Percentiles rank a stretch among this genome's conserved stretches.
Conservation (phyloP, 257 asterid genomes). For the Verbascum thapsus region DNA sequence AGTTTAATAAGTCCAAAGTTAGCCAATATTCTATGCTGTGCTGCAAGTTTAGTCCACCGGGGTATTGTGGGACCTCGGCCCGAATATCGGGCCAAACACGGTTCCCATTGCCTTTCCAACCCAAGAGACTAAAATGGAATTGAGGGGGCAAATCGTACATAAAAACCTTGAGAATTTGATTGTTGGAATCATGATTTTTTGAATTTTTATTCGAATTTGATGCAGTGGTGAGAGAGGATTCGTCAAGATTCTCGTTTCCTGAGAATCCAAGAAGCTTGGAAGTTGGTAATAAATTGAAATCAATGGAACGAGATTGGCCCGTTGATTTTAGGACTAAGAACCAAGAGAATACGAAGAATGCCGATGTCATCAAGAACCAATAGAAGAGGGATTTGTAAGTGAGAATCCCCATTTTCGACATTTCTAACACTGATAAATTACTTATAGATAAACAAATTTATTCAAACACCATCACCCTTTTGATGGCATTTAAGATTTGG, state of each 20-base stretch:
- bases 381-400: constrained; percentile 60
- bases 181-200: constrained; percentile 38
- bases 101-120: constrained; percentile 58
- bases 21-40: constrained; percentile 97
- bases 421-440: constrained; percentile 25
- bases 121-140: constrained; percentile 72
- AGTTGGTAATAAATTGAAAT: constrained; percentile 48
- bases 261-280: constrained; percentile 43
- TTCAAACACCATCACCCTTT: constrained; percentile 26
- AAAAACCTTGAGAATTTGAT: constrained; percentile 62
- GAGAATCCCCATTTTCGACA: constrained; percentile 51
- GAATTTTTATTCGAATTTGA: constrained; percentile 24
- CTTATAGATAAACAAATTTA: neutral
- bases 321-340: constrained; percentile 65
- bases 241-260: constrained; percentile 32
- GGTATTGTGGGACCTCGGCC: constrained; percentile 61
- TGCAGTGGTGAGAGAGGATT: constrained; percentile 7
- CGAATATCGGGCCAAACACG: constrained; percentile 81
- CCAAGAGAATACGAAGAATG: constrained; percentile 74
- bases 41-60: constrained; percentile 92
- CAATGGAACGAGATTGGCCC: constrained; percentile 43
- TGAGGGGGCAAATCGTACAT: constrained; percentile 92
- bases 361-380: constrained; percentile 61
- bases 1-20: constrained; percentile 72
- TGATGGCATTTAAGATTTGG: constrained; percentile 29